Base-by-base conservation (phyloP, 768 basidiomycete species). In the Xanthoconium purpureum region DNA sequence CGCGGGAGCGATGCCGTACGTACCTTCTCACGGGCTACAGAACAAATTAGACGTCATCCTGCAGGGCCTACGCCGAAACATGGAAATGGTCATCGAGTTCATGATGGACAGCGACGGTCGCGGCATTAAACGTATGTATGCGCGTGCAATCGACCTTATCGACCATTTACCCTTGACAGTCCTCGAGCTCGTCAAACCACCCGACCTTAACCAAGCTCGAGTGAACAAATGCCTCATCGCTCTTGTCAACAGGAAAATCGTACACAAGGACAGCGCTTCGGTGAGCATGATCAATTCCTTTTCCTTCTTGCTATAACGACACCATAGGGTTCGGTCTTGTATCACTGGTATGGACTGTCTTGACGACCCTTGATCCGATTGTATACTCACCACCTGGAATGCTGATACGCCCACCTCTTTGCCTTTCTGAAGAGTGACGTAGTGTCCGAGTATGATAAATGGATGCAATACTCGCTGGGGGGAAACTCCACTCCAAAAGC, bases 201-300 rank as follows among this genome's bases (percentile, higher is more conserved):
- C 92, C 0, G 90, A 93, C 59, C 80, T 96, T 37, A 91, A 87
- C 50, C 94, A 96, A 75, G 89, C 93, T 9, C 81, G 90, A 42
- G 94, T 93, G 40, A 96, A 97, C 71, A 95, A 93, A 69, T 96
- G 93, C 63, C 78, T 98, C 37, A 93, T 98, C 50, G 91, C 93
- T 2, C 76, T 98, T 8, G 93, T 95, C 5, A 88, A 88, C 66
- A 80, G 91, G 47, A 96, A 95, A 67, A 80, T 91, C 18, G 89
- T 94, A 1, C 77, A 76, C 54, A 95, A 94, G 71, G 85, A 89
- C 42, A 89, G 78, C 47, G 75, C 74, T 47, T 81, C 84, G 3
- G 85, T 86, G 55, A 48, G 83, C 63, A 37, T 8, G 0, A 3
- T 3, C 9, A 14, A 0, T 40, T 8, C 10, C 2, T 11, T 42